These are phyloP conservation scores for Ascochyta lentis DNA, from an alignment of 2,329 filamentous ascomycete species.

Conservation along the genomic window DNA sequence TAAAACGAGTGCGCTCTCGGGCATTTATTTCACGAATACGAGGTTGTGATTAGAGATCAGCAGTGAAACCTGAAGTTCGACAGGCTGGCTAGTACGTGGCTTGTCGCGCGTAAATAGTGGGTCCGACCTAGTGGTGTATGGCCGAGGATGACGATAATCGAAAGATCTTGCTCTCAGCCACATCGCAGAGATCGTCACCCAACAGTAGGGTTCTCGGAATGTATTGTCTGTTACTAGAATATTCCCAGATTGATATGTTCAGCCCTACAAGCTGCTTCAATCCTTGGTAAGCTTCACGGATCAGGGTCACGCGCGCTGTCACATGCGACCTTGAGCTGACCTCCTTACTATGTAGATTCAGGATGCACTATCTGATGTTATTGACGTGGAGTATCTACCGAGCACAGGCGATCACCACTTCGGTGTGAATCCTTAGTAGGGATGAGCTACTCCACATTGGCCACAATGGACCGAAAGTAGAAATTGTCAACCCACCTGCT, in stretches of 20 bases:
- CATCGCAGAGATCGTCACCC: neutral
- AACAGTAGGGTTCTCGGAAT: neutral
- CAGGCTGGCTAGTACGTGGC: neutral
- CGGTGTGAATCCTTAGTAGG: neutral
- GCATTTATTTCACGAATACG: neutral
- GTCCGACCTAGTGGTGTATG: neutral
- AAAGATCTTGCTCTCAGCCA: neutral
- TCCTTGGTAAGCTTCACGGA: neutral
- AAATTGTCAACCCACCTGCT: too few species aligned
- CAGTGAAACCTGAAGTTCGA: neutral
- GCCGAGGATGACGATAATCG: neutral
- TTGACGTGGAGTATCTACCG: constrained; percentile 5
- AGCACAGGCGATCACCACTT: neutral
- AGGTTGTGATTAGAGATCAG: neutral
- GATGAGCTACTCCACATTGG: neutral
- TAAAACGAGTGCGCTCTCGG: neutral
- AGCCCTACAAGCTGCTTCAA: neutral
- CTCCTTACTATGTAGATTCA: neutral
- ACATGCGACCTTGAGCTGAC: constrained; percentile 5
- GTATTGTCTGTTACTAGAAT: neutral
- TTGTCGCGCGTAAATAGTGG: neutral
- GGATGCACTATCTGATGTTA: constrained; percentile 1
- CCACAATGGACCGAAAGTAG: neutral
- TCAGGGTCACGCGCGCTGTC: neutral
- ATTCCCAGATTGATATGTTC: neutral